Base-by-base conservation (phyloP, 1,139 yeast genomes). In the Scheffersomyces illinoinensis region DNA sequence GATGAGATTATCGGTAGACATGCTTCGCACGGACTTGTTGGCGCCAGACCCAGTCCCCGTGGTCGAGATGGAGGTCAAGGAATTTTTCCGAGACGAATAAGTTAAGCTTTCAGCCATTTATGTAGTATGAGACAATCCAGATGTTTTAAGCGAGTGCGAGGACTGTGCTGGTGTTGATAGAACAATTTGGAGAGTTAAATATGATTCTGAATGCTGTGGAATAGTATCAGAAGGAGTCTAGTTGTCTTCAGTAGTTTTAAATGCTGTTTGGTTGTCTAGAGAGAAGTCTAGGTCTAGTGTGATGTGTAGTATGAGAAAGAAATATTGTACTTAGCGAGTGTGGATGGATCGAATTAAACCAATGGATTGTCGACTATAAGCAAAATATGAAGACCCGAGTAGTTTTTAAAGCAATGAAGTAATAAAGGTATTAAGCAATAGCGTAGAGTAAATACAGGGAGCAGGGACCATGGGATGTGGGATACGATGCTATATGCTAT, bases 1-100 rank as follows among this genome's bases (percentile, higher is more conserved):
- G 54, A 81, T 60, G 57, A 83, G 68, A 53, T 75, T 74, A 52
- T 75, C 83, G 2, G 85, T 82, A 6, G 84, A 76, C 55, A 77
- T 61, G 52, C 72, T 72, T 60, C 84, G 66, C 7, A 61, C 62
- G 18, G 59, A 52, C 5, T 74, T 67, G 12, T 20, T 43, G 12
- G 47, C 52, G 5, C 71, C 65, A 39, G 59, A 64, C 8, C 14
- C 17, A 19, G 53, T 51, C 14, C 47, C 24, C 24, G 66, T 53
- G 4, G 74, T 68, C 7, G 77, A 68, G 19, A 75, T 60, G 18
- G 82, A 77, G 14, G 81, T 72, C 53, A 74, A 54, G 17, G 83
- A 78, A 61, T 72, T 73, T 60, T 72, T 75, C 65, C 82, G 69
- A 3, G 43, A 33, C 43, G 43, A 33, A 33, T 33, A 33, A 8